Base-by-base conservation (phyloP, 805 yeast species). In the Candida vartiovaarae region DNA sequence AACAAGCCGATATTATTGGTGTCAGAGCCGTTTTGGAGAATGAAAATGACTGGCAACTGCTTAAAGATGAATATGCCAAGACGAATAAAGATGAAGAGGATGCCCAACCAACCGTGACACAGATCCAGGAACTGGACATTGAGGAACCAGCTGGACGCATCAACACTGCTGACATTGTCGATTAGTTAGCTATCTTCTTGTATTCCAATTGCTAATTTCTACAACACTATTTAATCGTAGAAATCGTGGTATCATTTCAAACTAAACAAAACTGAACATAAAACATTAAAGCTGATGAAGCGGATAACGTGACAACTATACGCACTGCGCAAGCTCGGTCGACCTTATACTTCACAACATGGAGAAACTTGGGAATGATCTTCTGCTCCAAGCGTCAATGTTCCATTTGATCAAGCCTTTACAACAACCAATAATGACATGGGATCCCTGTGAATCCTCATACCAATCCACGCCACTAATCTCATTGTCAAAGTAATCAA, bases 1-100 rank as follows among this genome's bases (percentile, higher is more conserved):
- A 87, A 53, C 78, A 82, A 55, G 83, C 89, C 56, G 89, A 86
- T 8, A 89, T 88, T 30, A 80, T 91, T 56, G 88, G 91, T 32
- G 80, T 91, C 34, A 84, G 80, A 53, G 95, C 84, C 0, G 64
- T 82, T 32, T 63, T 84, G 42, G 93, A 85, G 52, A 78, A 84
- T 58, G 89, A 83, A 57, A 68, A 74, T 23, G 86, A 85, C 45
- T 85, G 84, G 62, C 66, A 75, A 46, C 73, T 78, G 44, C 66
- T 75, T 40, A 64, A 68, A 38, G 65, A 74, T 44, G 75, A 77
- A 45, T 76, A 74, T 45, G 32, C 42, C 2, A 29, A 45, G 24
- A 41, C 43, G n/a, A 24, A 29, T 36, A 34, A 50, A 26, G 54
- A 54, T 40, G 50, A 51, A n/a, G 36, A 54, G 27, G 39, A 50